phyloP scores from a whole-genome alignment of 768 basidiomycete species.

The Boletellus sp. region DNA sequence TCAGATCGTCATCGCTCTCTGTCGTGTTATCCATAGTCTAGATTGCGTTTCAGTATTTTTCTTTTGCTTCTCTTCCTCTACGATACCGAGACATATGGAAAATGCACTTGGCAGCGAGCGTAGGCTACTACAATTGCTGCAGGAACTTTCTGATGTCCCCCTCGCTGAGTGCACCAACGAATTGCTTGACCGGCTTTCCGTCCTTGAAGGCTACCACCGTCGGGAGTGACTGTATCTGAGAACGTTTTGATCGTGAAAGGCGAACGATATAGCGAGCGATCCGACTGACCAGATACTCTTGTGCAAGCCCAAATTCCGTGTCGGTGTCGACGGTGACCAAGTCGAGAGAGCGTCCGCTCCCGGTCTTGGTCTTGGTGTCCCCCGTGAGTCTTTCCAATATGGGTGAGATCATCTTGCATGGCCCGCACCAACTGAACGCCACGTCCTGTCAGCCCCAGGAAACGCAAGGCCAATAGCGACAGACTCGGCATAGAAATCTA shows the following conservation, averaged over 20 bases:
- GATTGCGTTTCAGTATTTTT: not conserved
- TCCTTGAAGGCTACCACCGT: constrained; percentile 76
- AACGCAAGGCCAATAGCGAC: constrained; percentile 24
- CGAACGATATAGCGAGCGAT: not conserved
- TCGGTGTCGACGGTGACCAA: constrained; percentile 70
- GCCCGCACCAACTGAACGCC: constrained; percentile 66
- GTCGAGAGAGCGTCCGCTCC: constrained; percentile 58
- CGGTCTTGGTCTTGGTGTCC: constrained; percentile 42
- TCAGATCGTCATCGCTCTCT: constrained; percentile 6
- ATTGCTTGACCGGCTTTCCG: constrained; percentile 55
- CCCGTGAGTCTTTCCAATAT: constrained; percentile 57
- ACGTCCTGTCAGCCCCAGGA: constrained; percentile 1
- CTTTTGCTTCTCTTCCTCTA: too few species aligned
- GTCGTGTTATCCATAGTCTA: constrained; percentile 11
- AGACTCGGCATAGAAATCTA: constrained; percentile 81
- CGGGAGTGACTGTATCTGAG: constrained; percentile 69
- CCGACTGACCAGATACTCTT: constrained; percentile 42
- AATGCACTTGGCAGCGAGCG: not conserved
- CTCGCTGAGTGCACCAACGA: constrained; percentile 57
- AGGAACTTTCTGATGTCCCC: constrained; percentile 44
- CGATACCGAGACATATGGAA: constrained; percentile 8
- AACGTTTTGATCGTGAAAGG: not conserved
- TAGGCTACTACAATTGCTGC: constrained; percentile 31
- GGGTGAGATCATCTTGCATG: constrained; percentile 72
- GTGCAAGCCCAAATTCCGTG: constrained; percentile 47